Evolutionary conservation across 2,329 filamentous ascomycete species (phyloP), one percentile per base, ranked within the genome.

Genomic region (Calonectria hawksworthii): DNA sequence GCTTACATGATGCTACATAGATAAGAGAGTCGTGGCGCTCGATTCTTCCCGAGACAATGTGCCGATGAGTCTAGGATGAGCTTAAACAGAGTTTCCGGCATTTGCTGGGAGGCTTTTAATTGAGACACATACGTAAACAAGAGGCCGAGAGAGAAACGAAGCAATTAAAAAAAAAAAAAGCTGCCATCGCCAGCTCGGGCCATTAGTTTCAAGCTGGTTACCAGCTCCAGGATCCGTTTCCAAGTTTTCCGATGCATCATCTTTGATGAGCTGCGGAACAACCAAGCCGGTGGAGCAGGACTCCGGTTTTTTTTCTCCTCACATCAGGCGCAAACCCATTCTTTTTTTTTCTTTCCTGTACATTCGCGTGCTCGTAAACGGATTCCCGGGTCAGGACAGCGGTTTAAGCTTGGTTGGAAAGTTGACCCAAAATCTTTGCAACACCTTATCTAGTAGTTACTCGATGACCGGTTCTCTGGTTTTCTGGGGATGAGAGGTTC

Each of bases 331-430:
- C 16, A 41, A 63, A 63, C 36, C 56, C 56, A 63, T 63, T 63
- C 2, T 63, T 63, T 63, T 63, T 23, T 44, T 44, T n/a, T 41
- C 6, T 41, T 44, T 14, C n/a, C 23, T 23, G 41, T 41, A 36
- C 54, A 41, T 18, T 63, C 56, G 16, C 38, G 34, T 28, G 26
- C 61, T 18, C 23, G 26, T 32, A 28, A 50, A 50, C 30, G 67
- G 44, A 16, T 63, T 63, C 41, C 68, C 30, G 32, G 23, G 54
- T 23, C 23, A 41, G 56, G 36, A 34, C 54, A 36, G 21, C 54
- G 26, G 44, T 41, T 63, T 70, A 63, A 70, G 67, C 67, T 70
- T 70, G 67, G 9, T 61, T 23, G 21, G 36, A 61, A 36, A 59
- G 67, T 70, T 63, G 52, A 51, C 34, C 54, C 32, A 21, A 44